Evolutionary conservation across 768 basidiomycete genomes (phyloP).

Genomic region (Pleurotus salmoneostramineus): DNA sequence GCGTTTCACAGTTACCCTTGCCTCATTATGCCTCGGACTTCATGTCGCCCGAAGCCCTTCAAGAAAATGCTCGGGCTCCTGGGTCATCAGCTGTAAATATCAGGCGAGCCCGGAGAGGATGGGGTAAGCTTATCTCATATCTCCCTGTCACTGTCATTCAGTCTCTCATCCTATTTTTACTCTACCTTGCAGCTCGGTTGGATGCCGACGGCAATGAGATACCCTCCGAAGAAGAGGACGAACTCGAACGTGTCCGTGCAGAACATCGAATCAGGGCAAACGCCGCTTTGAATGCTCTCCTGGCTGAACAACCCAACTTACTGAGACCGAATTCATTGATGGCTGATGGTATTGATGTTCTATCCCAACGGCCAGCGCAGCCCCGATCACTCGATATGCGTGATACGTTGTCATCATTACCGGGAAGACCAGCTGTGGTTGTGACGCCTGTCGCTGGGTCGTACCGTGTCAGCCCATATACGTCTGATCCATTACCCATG

Average conservation of each 20-base stretch:
- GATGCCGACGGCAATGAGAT: slow-evolving; percentile 64
- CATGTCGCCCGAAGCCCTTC: not conserved
- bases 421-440: not conserved
- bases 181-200: slow-evolving; percentile 32
- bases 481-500: slow-evolving; percentile 51
- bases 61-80: not conserved
- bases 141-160: slow-evolving; percentile 7
- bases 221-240: slow-evolving; percentile 57
- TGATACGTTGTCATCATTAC: not conserved
- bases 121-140: slow-evolving; percentile 32
- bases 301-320: not conserved
- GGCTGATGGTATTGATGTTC: not conserved
- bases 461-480: slow-evolving; percentile 20
- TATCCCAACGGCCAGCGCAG: not conserved
- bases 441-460: not conserved
- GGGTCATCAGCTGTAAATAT: slow-evolving; percentile 2
- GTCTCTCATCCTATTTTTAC: not conserved
- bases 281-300: not conserved
- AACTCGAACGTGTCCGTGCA: slow-evolving; percentile 49
- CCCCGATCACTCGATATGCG: not conserved
- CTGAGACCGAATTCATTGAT: not conserved
- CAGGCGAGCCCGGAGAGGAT: slow-evolving; percentile 32
- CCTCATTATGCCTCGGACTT: not conserved
- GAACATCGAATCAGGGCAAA: slow-evolving; percentile 38
- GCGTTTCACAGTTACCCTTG: not conserved